Evolutionary conservation across 2,329 filamentous ascomycete species (phyloP), one percentile per base, ranked within the genome.

Genomic region (Daldinia sp.): DNA sequence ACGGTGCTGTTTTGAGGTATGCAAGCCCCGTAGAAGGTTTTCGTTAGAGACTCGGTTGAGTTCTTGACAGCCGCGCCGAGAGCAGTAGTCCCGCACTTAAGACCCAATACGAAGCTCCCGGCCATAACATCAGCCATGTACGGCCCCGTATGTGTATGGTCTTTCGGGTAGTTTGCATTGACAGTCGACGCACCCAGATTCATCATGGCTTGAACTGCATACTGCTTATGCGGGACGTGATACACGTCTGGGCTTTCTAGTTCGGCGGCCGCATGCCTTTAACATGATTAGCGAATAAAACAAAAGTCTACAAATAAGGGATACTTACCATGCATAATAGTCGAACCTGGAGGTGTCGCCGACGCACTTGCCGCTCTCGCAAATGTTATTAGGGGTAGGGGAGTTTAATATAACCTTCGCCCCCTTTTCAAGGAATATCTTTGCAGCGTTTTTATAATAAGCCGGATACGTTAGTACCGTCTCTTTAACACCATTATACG

Each of bases 111-210:
- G 68, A 89, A 90, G 4, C 84, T 81, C 68, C 83, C 78, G 0
- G 85, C 81, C 54, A 85, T 83, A 3, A 82, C 75, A 61, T 85
- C 78, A 1, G 87, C 86, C n/a, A 86, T 83, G 25, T 75, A 77
- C 0, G 84, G 77, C 52, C 81, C 83, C 1, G 87, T 88, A 72
- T 89, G 87, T 0, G 87, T 90, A 73, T 90, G 87, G 68, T 89
- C 87, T 17, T 80, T 79, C 0, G 86, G 84, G 63, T 82, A 90
- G 64, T 82, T 79, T 0, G 77, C 76, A 71, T 87, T 81, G 23
- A 87, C 84, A 3, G 76, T 79, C 0, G 75, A 62, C 37, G 75
- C 76, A 0, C 87, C 85, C 45, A 87, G 70, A 11, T 77, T 76
- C 71, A 82, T 72, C 72, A 83, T 87, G 35, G 80, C 81, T 64